Percentiles rank a stretch among this genome's conserved stretches.
Conservation (phyloP, 2,329 filamentous ascomycete species). For the Cytospora chrysosperma region DNA sequence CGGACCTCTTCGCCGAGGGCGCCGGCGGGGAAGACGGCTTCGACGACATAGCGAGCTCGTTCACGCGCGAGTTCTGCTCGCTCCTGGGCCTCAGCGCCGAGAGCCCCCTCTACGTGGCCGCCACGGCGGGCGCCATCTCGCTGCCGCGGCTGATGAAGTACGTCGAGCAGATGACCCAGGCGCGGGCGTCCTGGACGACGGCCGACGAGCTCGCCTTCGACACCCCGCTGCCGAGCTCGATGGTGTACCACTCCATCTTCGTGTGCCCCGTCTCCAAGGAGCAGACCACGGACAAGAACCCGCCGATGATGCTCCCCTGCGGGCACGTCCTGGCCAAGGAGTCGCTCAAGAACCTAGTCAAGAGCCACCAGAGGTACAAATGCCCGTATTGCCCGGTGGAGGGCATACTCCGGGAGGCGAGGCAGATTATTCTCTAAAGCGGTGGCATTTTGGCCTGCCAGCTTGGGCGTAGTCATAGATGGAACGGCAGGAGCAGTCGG, state of each 20-base stretch:
- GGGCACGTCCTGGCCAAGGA: slow-evolving; percentile 91
- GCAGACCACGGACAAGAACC: slow-evolving; percentile 88
- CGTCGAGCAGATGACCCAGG: slow-evolving; percentile 80
- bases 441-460: not conserved
- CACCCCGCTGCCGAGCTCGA: slow-evolving; percentile 57
- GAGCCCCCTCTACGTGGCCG: slow-evolving; percentile 88
- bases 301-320: slow-evolving; percentile 94
- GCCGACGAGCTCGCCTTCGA: slow-evolving; percentile 85
- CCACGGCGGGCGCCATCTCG: slow-evolving; percentile 88
- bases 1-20: slow-evolving; percentile 67
- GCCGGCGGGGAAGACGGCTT: slow-evolving; percentile 59
- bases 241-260: slow-evolving; percentile 91
- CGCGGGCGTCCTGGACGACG: slow-evolving; percentile 93
- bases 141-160: slow-evolving; percentile 87
- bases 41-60: slow-evolving; percentile 80
- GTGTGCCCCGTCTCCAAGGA: slow-evolving; percentile 97
- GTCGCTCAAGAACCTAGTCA: slow-evolving; percentile 75
- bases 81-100: slow-evolving; percentile 86
- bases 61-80: slow-evolving; percentile 92
- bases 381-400: slow-evolving; percentile 95
- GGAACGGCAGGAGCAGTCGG: no score
- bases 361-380: slow-evolving; percentile 74
- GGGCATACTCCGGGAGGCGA: slow-evolving; percentile 73
- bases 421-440: slow-evolving; percentile 63
- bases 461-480: not conserved